These are phyloP conservation scores for Saksenaea oblongispora DNA, from an alignment of 371 early-diverging fungal species.

Conservation along the genomic window DNA sequence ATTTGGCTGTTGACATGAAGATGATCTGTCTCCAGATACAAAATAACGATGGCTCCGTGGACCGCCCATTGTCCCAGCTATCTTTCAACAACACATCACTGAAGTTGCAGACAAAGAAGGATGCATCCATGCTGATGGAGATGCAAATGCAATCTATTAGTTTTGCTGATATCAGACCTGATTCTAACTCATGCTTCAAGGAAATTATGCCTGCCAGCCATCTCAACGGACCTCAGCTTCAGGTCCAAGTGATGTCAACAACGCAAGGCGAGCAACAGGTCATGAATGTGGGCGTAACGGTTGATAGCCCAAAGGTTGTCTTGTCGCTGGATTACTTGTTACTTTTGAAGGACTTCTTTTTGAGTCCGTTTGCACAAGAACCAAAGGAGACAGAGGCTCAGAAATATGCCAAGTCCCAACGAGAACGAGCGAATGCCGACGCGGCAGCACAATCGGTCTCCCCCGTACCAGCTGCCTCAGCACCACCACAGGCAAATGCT, in stretches of 20 bases:
- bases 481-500: slow-evolving; percentile 4
- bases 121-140: slow-evolving; percentile 75
- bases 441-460: neutral
- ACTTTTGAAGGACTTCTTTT: slow-evolving; percentile 70
- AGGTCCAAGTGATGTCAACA: slow-evolving; percentile 40
- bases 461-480: slow-evolving; percentile 3
- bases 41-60: slow-evolving; percentile 50
- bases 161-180: slow-evolving; percentile 78
- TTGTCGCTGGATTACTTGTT: slow-evolving; percentile 84
- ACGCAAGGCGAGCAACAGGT: slow-evolving; percentile 23
- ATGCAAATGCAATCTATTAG: slow-evolving; percentile 70
- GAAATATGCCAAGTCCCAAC: slow-evolving; percentile 40
- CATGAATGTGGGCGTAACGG: slow-evolving; percentile 62
- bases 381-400: slow-evolving; percentile 41
- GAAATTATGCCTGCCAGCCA: slow-evolving; percentile 77
- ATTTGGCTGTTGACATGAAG: slow-evolving; percentile 24
- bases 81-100: slow-evolving; percentile 56
- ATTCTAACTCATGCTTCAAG: slow-evolving; percentile 75
- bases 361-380: slow-evolving; percentile 52
- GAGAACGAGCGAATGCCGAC: slow-evolving; percentile 5
- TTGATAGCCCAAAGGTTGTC: slow-evolving; percentile 83
- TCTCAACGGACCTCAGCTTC: slow-evolving; percentile 73
- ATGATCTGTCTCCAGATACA: slow-evolving; percentile 52
- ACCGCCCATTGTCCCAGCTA: slow-evolving; percentile 47
- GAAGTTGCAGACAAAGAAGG: slow-evolving; percentile 65